phyloP scores from a whole-genome alignment of 345 rosid species.

The Populus alba region DNA sequence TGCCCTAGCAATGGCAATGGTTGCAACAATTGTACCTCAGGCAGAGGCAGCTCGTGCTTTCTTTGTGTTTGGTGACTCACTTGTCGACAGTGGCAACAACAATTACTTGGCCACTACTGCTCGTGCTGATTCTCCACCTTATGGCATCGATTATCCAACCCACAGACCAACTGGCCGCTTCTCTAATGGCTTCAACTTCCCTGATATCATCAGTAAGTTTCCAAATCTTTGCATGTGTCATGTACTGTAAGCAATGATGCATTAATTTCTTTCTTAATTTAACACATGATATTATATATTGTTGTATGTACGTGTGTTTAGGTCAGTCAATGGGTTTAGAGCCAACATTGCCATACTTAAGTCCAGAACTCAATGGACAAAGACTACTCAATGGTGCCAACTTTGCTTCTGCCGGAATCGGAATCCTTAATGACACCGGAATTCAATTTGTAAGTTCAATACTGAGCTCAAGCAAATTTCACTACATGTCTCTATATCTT shows the following conservation, averaged over 20 bases:
- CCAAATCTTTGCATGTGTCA: no score
- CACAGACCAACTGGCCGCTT: constrained; percentile 5
- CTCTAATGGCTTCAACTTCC: constrained; percentile 2
- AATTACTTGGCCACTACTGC: constrained; percentile 4
- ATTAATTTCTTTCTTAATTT: background rate
- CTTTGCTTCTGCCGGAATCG: constrained; percentile 3
- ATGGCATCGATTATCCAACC: background rate
- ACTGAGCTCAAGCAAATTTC: background rate
- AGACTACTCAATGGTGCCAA: background rate
- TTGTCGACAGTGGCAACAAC: constrained; percentile 4
- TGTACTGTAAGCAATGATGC: background rate
- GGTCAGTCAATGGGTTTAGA: background rate
- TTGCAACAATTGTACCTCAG: background rate
- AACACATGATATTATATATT: background rate
- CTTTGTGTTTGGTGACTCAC: constrained; percentile 5
- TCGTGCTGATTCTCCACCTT: constrained; percentile 7
- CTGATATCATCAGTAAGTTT: background rate
- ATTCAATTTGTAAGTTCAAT: background rate
- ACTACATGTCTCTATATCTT: background rate
- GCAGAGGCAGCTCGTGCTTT: constrained; percentile 6
- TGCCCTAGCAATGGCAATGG: background rate
- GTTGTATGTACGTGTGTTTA: background rate
- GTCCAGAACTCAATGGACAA: background rate
- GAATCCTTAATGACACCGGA: constrained; percentile 7
- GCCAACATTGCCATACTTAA: background rate